These are phyloP conservation scores for Zelopaecilomyces penicillatus DNA, from an alignment of 2,329 filamentous ascomycete genomes.

Conservation along the genomic window DNA sequence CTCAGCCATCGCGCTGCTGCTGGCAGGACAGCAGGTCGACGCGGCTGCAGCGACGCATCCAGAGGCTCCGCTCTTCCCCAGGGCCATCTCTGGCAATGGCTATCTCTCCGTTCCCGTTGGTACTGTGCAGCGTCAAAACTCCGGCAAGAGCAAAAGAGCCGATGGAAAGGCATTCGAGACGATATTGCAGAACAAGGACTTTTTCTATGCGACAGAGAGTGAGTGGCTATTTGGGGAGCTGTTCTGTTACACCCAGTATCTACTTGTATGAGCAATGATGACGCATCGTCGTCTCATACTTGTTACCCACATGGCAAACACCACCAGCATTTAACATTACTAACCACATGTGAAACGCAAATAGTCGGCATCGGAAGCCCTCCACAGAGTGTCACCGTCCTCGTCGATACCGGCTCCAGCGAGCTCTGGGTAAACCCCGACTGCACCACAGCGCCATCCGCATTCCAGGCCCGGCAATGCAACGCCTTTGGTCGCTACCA, in stretches of 20 bases:
- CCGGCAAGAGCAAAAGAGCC: constrained; percentile 13
- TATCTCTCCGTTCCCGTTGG: constrained; percentile 29
- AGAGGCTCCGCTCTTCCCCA: constrained; percentile 14
- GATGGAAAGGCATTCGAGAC: constrained; percentile 21
- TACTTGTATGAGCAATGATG: neutral
- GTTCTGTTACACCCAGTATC: no score
- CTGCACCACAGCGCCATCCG: constrained; percentile 31
- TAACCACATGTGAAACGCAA: neutral
- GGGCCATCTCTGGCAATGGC: constrained; percentile 25
- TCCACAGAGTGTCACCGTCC: constrained; percentile 35
- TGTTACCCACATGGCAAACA: no score
- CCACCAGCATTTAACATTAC: neutral
- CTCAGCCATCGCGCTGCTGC: constrained; percentile 9
- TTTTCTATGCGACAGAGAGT: constrained; percentile 32
- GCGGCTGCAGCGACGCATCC: constrained; percentile 1
- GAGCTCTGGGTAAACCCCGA: constrained; percentile 48
- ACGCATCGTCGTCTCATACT: neutral
- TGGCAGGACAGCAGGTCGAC: constrained; percentile 5
- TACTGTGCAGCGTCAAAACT: constrained; percentile 17
- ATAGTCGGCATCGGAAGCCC: constrained; percentile 36
- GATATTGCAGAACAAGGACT: constrained; percentile 26
- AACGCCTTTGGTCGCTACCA: constrained; percentile 35
- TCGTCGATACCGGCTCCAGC: constrained; percentile 44
- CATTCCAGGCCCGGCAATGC: constrained; percentile 29
- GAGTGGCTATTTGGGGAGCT: constrained; percentile 7